Base-by-base conservation (phyloP, 2,329 filamentous ascomycete genomes). In the Verticillium longisporum region DNA sequence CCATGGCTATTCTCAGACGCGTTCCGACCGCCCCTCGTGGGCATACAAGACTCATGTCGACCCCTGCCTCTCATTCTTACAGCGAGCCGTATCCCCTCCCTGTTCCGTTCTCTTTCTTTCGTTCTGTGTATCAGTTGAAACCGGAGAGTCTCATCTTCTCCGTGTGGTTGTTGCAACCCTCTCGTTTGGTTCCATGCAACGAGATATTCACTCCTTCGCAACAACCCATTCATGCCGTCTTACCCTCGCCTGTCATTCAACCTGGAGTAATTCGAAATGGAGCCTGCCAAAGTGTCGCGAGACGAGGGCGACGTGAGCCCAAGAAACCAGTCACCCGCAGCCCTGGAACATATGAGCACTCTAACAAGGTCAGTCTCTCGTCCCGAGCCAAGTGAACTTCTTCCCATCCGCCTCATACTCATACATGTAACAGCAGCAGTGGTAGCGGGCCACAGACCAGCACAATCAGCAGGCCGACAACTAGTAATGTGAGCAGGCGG, bases 361-460 rank as follows among this genome's bases (percentile, higher is more conserved):
- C 10, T 56, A 6, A n/a, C 13, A 37, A 18, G 32, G 32, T 21
- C 6, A 18, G 15, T 13, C 5, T 31, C 31, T n/a, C 9, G 15
- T 15, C n/a, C 15, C 4, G 18, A 9, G 6, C 32, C 6, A 18
- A 37, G 13, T 21, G 15, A n/a, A 9, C 37, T 18, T 31, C 18
- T 4, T 10, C 13, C 11, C 37, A 34, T 31, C 18, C 5, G 14
- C 11, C 14, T 21, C 26, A 1, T 34, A 60, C 61, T 63, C 41
- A 63, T 57, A 58, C n/a, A 14, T 21, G 15, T 31, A 37, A 1
- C 4, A 36, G 53, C 57, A 63, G 63, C 10, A 53, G 45, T 18
- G 10, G 45, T 18, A 53, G 45, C 18, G 18, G 45, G 33, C 56
- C 37, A 33, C 14, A 15, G 15, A 41, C 38, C 31, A 58, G 56